Base-by-base conservation (phyloP, 2,329 filamentous ascomycete genomes). In the Cladophialophora carrionii region DNA sequence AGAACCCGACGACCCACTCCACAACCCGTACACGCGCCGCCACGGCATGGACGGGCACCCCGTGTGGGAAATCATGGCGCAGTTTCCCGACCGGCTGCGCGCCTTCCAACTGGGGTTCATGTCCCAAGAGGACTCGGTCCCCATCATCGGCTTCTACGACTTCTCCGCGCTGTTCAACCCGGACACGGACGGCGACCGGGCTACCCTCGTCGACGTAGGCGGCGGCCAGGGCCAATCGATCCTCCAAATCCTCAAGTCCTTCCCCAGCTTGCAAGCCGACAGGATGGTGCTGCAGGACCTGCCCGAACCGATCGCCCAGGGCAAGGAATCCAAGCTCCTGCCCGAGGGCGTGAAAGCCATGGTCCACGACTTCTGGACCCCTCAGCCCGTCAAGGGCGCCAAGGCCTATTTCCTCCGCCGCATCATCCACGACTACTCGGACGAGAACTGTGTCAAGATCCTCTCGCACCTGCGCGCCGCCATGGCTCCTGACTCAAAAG, bases 381-480 rank as follows among this genome's bases (percentile, higher is more conserved):
- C 63, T 22, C 69, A 71, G 51, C 63, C 69, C 4, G 60, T 68
- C 29, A 63, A 60, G 31, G 68, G 69, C 17, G 73, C 74, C 2
- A 63, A 69, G n/a, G 67, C 71, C 1, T 76, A 76, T 57, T 75
- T 74, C 63, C 58, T 76, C 10, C 73, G 74, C n/a, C 73, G 72
- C 43, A 65, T 71, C 31, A 61, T 76, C n/a, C 75, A 76, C 61
- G 73, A 76, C 67, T 76, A 72, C 37, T 55, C 53, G 17, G 67
- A 70, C 37, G 66, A 29, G 59, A 66, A 52, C 55, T 68, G 49
- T 67, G 59, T 63, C 65, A 62, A 67, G 26, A 73, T 75, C 51
- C 67, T 75, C 8, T 26, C 61, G 6, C 70, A 71, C 8, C 56
- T 73, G 17, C 65, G 68, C 12, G 64, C 37, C 0, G 71, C 71